phyloP scores from a whole-genome alignment of 306 rosid species.

The Vigna trinervia region DNA sequence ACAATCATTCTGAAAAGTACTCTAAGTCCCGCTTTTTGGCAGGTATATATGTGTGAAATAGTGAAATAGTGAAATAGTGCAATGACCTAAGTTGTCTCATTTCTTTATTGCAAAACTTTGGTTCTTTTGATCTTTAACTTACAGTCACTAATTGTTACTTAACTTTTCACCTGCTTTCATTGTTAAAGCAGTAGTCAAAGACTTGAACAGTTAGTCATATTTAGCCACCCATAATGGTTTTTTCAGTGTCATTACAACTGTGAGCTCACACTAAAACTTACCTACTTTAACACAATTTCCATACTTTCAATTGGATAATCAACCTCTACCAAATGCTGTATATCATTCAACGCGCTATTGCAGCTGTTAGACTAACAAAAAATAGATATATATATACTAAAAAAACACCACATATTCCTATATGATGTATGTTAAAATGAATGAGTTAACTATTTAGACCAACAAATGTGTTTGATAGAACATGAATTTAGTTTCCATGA shows the following conservation, averaged over 20 bases:
- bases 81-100: not conserved
- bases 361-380: not conserved
- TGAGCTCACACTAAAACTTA: conserved; percentile 37
- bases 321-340: not conserved
- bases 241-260: conserved; percentile 23
- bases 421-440: too few species aligned
- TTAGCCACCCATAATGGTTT: not conserved
- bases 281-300: conserved; percentile 37
- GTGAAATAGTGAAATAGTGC: conserved; percentile 27
- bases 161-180: conserved; percentile 43
- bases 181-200: conserved; percentile 36
- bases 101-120: not conserved
- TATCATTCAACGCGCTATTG: conserved; percentile 16
- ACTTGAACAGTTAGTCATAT: conserved; percentile 33
- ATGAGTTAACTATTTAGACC: too few species aligned
- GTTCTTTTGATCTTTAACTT: conserved; percentile 6
- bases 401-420: too few species aligned
- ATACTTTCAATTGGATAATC: conserved; percentile 27
- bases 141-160: conserved; percentile 13
- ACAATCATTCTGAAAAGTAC: conserved; percentile 39
- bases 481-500: too few species aligned
- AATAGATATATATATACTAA: too few species aligned
- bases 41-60: conserved; percentile 45
- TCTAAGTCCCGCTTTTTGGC: conserved; percentile 16
- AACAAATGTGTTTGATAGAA: too few species aligned